Evolutionary conservation across 2,329 filamentous ascomycete genomes (phyloP), one percentile per base, ranked within the genome.

Genomic region (Lanzia echinophila): DNA sequence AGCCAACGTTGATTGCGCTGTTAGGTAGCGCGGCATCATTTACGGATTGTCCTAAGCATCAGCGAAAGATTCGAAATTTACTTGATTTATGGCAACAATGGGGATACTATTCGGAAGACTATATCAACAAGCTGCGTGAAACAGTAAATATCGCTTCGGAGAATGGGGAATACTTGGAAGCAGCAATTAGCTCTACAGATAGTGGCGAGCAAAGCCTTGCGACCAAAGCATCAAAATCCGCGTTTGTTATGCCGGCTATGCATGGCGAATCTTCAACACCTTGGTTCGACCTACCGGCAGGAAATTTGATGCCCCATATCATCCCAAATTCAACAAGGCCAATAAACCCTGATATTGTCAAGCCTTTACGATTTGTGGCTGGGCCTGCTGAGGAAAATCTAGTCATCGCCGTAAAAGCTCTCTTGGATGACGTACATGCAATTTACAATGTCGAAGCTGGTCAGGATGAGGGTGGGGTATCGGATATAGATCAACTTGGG

Each of bases 271-370:
- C 78, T 1, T 79, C 81, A 0, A 82, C 79, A 3, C 83, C 86
- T 0, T 95, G 86, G 80, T 87, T 90, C 70, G 89, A 95, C 60
- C 73, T 95, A 1, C 90, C 90, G 0, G 89, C 89, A 1, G 86
- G 83, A 2, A 92, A 88, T 60, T 85, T 91, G 75, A 79, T 95
- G 45, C 87, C 87, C 4, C 84, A 87, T 53, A 82, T 95, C 56
- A 80, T 87, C 38, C 87, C 86, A 4, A 86, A 92, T 65, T 90
- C 87, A 0, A 83, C 82, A 8, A 77, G 80, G 47, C 83, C 89
- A 6, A 89, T 96, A 72, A 82, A 85, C 42, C 79, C 87, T 0
- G 75, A 82, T 7, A 77, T 83, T 62, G 80, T 92, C 59, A 85
- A 82, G 59, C 87, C 89, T 3, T 73, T 94, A 33, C 83, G 86